Evolutionary conservation across 257 asterid species (phyloP).

Genomic region (Oldenlandia corymbosa): DNA sequence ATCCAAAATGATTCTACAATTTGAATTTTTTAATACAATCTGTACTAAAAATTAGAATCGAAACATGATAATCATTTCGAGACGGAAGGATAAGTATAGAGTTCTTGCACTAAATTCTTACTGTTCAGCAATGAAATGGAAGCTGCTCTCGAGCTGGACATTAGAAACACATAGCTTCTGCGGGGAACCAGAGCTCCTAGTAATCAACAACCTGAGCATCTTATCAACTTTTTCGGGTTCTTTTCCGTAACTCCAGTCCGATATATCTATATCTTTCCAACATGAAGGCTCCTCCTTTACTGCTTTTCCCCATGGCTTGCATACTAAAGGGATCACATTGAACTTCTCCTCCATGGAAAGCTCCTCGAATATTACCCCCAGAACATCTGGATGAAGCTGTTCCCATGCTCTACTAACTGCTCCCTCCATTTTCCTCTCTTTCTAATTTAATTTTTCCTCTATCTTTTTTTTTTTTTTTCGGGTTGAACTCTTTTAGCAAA

Average conservation of each 20-base stretch:
- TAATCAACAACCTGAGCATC: conserved; percentile 31
- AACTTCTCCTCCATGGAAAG: conserved; percentile 33
- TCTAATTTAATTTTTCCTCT: too few species aligned
- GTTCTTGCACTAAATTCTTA: conserved; percentile 14
- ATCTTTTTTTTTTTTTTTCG: too few species aligned
- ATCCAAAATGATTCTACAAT: too few species aligned
- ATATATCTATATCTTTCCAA: conserved; percentile 46
- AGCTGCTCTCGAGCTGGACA: conserved; percentile 21
- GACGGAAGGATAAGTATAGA: not conserved
- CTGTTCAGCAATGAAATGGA: conserved; percentile 32
- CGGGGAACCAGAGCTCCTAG: conserved; percentile 26
- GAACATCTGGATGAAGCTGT: conserved; percentile 36
- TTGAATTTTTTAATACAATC: too few species aligned
- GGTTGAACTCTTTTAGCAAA: too few species aligned
- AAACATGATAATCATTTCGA: not conserved
- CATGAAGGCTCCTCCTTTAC: conserved; percentile 38
- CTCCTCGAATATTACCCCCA: conserved; percentile 35
- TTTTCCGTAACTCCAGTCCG: conserved; percentile 33
- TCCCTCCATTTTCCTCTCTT: conserved; percentile 25
- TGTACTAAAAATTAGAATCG: too few species aligned
- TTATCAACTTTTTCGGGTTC: conserved; percentile 22
- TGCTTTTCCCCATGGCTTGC: conserved; percentile 35
- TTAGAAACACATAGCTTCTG: conserved; percentile 29
- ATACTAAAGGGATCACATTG: conserved; percentile 36
- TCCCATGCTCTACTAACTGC: conserved; percentile 27